Percentiles rank a stretch among this genome's conserved stretches.
phyloP scores from a whole-genome alignment of 306 rosid genomes.

The Oxytropis ochrocephala region DNA sequence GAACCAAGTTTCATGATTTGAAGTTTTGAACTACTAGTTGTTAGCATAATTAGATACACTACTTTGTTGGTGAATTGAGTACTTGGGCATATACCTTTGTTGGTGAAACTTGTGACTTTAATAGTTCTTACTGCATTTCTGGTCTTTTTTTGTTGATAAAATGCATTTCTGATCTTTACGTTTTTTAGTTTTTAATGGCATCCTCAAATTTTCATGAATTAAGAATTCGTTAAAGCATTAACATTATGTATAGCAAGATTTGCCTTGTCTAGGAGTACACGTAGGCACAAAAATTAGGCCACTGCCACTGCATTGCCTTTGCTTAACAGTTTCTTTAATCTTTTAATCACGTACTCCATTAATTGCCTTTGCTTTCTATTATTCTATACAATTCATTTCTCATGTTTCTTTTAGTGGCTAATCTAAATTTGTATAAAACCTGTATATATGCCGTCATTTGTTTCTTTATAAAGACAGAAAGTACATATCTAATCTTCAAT shows the following conservation, averaged over 20 bases:
- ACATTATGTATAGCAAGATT: background rate
- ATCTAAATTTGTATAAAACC: background rate
- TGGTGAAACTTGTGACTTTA: background rate
- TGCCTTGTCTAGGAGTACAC: background rate
- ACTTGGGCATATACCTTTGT: background rate
- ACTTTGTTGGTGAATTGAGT: constrained; percentile 3
- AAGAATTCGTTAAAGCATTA: background rate
- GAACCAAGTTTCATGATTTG: background rate
- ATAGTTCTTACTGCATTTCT: background rate
- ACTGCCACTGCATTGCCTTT: background rate
- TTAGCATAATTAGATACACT: background rate
- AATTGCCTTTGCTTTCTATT: background rate
- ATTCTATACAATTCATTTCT: background rate
- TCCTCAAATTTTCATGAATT: background rate
- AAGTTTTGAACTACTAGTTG: background rate
- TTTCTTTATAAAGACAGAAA: background rate
- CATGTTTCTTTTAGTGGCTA: background rate
- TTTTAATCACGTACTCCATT: background rate
- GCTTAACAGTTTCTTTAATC: background rate
- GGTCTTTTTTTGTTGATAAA: background rate
- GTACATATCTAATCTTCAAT: constrained; percentile 20
- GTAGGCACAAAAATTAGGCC: background rate
- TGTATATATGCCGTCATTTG: background rate
- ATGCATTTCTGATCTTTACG: background rate
- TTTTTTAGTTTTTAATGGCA: background rate